Evolutionary conservation across 1,139 yeast genomes (phyloP).

Genomic region (Suhomyces bribrorum): DNA sequence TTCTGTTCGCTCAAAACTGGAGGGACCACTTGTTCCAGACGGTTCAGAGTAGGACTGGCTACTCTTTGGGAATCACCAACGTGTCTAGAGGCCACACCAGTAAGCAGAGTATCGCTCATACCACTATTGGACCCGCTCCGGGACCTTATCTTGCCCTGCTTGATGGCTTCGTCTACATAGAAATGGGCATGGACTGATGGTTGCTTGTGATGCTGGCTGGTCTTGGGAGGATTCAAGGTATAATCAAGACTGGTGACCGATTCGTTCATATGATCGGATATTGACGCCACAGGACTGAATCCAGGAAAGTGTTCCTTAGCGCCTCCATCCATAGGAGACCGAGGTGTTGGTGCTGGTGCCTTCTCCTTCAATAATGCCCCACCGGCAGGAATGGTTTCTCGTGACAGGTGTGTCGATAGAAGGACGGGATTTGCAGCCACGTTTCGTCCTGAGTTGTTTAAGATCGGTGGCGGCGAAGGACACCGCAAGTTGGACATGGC

Average conservation of each 20-base stretch:
- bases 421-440: too few species aligned
- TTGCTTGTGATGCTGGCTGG: constrained; percentile 49
- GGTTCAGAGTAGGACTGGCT: constrained; percentile 1
- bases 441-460: constrained; percentile 33
- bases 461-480: constrained; percentile 71
- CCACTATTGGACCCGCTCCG: constrained; percentile 40
- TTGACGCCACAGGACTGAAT: constrained; percentile 17
- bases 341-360: constrained; percentile 14
- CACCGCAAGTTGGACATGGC: constrained; percentile 61
- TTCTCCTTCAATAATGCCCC: constrained; percentile 47
- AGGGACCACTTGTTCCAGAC: not conserved
- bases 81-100: constrained; percentile 5
- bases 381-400: constrained; percentile 52
- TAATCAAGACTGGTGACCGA: constrained; percentile 32
- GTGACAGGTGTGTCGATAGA: constrained; percentile 16
- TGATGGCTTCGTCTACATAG: constrained; percentile 68
- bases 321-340: constrained; percentile 2
- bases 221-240: constrained; percentile 33
- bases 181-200: constrained; percentile 82
- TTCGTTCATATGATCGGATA: constrained; percentile 12
- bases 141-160: constrained; percentile 47
- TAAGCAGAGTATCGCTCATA: constrained; percentile 4
- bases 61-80: constrained; percentile 3
- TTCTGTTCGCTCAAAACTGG: constrained; percentile 37
- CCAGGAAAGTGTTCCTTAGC: constrained; percentile 9